These are phyloP conservation scores for Diacronema lutheri DNA, from an alignment of 78 protist genomes.

Conservation along the genomic window DNA sequence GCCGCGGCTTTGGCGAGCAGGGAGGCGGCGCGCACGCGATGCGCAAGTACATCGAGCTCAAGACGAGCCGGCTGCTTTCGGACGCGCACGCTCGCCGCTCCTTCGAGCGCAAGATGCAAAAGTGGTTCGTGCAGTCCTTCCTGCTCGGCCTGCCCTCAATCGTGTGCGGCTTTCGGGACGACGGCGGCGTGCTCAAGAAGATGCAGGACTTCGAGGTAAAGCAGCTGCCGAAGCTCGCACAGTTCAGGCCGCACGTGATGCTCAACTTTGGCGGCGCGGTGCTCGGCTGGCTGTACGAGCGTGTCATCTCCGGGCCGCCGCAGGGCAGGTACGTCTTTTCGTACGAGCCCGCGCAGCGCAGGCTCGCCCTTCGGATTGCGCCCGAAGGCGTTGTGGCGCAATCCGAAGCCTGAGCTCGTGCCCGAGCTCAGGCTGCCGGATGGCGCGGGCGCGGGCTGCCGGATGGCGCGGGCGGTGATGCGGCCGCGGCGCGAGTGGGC, in stretches of 20 bases:
- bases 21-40: too few species aligned
- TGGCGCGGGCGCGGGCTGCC: too few species aligned
- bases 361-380: neutral
- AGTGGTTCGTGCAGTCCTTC: conserved; percentile 14
- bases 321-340: neutral
- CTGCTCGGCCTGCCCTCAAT: conserved; percentile 6
- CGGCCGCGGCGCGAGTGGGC: too few species aligned
- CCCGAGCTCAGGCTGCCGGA: too few species aligned
- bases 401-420: too few species aligned
- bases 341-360: neutral
- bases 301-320: too few species aligned
- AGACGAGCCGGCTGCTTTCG: neutral
- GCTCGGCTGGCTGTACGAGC: neutral
- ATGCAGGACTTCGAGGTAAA: neutral
- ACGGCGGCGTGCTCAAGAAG: neutral
- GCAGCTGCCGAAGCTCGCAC: neutral
- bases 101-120: conserved; percentile 13
- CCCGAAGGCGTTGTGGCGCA: too few species aligned
- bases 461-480: too few species aligned
- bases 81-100: neutral
- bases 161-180: conserved; percentile 32
- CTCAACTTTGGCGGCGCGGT: neutral
- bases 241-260: neutral
- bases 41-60: conserved; percentile 6
- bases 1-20: too few species aligned